A percentile compares a stretch with the other conserved stretches of the same genome.
Conservation (phyloP, 495 filamentous ascomycete species). For the Penicillium parvum region DNA sequence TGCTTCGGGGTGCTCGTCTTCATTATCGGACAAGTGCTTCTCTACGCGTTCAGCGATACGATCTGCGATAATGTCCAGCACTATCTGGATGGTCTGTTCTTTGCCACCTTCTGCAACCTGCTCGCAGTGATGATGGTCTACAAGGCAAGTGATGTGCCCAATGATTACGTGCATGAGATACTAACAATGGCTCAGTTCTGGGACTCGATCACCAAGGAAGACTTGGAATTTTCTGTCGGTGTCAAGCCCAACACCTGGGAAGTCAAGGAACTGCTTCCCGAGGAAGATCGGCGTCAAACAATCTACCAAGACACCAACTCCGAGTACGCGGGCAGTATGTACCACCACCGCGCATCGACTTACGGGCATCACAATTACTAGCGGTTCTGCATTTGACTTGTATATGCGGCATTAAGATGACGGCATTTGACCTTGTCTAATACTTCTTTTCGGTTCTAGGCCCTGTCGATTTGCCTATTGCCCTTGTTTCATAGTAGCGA, state of each 20-base stretch:
- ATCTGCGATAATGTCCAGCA: conserved; percentile 86
- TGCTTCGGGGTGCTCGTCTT: conserved; percentile 90
- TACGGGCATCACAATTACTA: conserved; percentile 36
- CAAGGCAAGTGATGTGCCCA: conserved; percentile 60
- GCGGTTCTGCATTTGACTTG: conserved; percentile 3
- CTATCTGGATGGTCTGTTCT: conserved; percentile 93
- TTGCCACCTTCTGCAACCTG: conserved; percentile 89
- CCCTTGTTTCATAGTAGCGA: background rate
- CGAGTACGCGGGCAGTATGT: conserved; percentile 57
- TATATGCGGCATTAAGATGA: conserved; percentile 22
- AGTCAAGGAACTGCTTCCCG: conserved; percentile 88
- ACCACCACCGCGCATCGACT: conserved; percentile 46
- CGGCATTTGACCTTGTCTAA: conserved; percentile 8
- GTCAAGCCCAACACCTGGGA: conserved; percentile 97
- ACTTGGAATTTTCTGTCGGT: conserved; percentile 96
- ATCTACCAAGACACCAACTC: conserved; percentile 65
- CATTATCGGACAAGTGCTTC: conserved; percentile 83
- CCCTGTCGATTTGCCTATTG: too few species aligned
- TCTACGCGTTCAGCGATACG: conserved; percentile 82
- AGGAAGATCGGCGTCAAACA: conserved; percentile 77
- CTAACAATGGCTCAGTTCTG: conserved; percentile 65
- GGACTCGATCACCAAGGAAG: conserved; percentile 98
- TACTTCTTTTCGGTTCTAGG: conserved; percentile 6
- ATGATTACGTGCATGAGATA: background rate
- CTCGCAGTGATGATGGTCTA: conserved; percentile 99